Evolutionary conservation across 495 filamentous ascomycete genomes (phyloP), one percentile per base, ranked within the genome.

Genomic region (Xanthoparmelia taractica): DNA sequence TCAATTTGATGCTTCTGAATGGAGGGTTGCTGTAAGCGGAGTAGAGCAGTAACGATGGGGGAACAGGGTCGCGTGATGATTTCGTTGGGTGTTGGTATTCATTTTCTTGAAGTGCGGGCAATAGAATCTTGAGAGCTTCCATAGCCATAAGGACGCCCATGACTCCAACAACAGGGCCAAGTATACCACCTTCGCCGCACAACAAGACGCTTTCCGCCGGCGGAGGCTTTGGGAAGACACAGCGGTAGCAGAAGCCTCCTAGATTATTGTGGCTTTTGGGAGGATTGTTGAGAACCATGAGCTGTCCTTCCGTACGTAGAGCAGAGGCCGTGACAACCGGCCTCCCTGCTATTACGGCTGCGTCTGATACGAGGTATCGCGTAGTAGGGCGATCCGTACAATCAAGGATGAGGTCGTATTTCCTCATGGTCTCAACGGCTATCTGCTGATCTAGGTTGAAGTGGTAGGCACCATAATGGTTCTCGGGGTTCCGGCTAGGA

Each of bases 71-170:
- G 74, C 65, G 33, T 65, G 69, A 10, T 20, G 50, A 13, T 33
- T 62, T 36, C 8, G 57, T 27, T 1, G 58, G 50, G 11, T 54
- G 20, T 20, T 40, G 33, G 29, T 34, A 41, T 31, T 58, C 59
- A 31, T 37, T 61, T 18, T 65, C 60, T 13, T 63, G 45, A 0
- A 11, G 10, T 34, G 8, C 17, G 1, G 61, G 55, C 5, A 80
- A 78, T 25, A 97, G 77, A 5, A 97, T 71, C 69, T 96, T 96
- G 69, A 98, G 87, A 10, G 92, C 85, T 73, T 97, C 91, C 38
- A 92, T 76, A 0, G 94, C 94, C 75, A 96, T 92, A 47, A 96
- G 74, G 4, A 96, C 86, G 7, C 94, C 94, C 92, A 98, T 96
- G 13, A 88, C 82, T 2, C 94, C 94, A 0, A 98, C 94, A 0